Evolutionary conservation across 257 asterid species (phyloP).

Genomic region (Solanum virginianum): DNA sequence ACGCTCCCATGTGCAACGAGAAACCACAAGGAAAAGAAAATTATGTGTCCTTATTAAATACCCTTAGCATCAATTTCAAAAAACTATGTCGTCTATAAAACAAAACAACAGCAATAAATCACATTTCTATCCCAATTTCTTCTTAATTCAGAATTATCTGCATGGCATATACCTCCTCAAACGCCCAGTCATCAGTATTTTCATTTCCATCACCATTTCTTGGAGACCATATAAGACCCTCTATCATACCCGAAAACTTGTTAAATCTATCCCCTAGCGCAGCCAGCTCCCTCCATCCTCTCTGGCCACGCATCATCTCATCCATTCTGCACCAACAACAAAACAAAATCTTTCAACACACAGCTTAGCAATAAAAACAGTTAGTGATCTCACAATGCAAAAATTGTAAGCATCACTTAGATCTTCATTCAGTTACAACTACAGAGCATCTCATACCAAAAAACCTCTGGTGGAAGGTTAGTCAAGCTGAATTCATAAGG

Average conservation of each 20-base stretch:
- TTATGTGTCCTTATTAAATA: background rate
- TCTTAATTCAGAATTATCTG: background rate
- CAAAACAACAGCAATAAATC: background rate
- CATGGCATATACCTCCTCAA: conserved; percentile 67
- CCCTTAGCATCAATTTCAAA: background rate
- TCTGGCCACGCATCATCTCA: conserved; percentile 99
- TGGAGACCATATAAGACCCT: conserved; percentile 96
- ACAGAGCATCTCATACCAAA: background rate
- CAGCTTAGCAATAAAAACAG: background rate
- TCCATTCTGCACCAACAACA: conserved; percentile 70
- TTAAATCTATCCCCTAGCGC: conserved; percentile 81
- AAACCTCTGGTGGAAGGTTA: background rate
- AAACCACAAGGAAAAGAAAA: background rate
- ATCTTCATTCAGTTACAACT: background rate
- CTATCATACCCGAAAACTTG: conserved; percentile 89
- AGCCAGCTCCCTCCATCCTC: conserved; percentile 99
- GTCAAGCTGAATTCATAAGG: background rate
- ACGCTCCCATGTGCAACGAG: background rate
- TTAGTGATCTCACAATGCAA: background rate
- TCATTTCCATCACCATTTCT: conserved; percentile 54
- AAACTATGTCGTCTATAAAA: background rate
- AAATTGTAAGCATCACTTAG: background rate
- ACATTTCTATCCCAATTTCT: background rate
- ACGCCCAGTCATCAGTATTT: conserved; percentile 87
- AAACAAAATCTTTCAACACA: background rate